Percentiles rank a stretch among this genome's conserved stretches.
These are phyloP conservation scores for Penicillium italicum DNA, from an alignment of 2,329 filamentous ascomycete species.

Conservation along the genomic window DNA sequence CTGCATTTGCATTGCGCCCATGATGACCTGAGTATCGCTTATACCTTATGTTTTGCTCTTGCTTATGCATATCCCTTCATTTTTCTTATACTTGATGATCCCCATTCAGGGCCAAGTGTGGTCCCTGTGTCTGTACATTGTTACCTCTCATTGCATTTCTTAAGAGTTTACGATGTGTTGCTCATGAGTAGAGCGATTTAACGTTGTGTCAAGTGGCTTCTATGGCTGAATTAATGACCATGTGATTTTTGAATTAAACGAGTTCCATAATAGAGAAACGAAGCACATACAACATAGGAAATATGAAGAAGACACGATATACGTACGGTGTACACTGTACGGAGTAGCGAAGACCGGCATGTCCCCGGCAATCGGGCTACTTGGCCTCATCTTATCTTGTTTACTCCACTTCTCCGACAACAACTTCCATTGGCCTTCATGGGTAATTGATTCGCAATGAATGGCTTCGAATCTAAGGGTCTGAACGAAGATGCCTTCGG, in stretches of 20 bases:
- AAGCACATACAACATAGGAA: neutral
- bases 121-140: slow-evolving; percentile 21
- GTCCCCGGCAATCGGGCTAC: slow-evolving; percentile 21
- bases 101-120: slow-evolving; percentile 6
- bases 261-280: neutral
- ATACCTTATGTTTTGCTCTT: slow-evolving; percentile 15
- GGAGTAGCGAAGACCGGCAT: neutral
- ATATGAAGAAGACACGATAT: neutral
- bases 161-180: slow-evolving; percentile 13
- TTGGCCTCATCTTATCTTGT: slow-evolving; percentile 30
- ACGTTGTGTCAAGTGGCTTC: slow-evolving; percentile 3
- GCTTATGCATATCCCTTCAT: slow-evolving; percentile 20
- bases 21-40: slow-evolving; percentile 19
- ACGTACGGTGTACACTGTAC: neutral
- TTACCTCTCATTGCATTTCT: slow-evolving; percentile 24
- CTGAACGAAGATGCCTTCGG: slow-evolving; percentile 78
- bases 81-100: slow-evolving; percentile 20
- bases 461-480: slow-evolving; percentile 68
- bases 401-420: slow-evolving; percentile 19
- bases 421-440: slow-evolving; percentile 24
- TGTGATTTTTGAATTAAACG: neutral
- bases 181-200: slow-evolving; percentile 21
- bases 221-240: slow-evolving; percentile 8
- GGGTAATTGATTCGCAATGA: slow-evolving; percentile 55
- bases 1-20: slow-evolving; percentile 25